Percentiles rank a stretch among this genome's conserved stretches.
Conservation (phyloP, 495 filamentous ascomycete genomes). For the Margaritispora aquatica region DNA sequence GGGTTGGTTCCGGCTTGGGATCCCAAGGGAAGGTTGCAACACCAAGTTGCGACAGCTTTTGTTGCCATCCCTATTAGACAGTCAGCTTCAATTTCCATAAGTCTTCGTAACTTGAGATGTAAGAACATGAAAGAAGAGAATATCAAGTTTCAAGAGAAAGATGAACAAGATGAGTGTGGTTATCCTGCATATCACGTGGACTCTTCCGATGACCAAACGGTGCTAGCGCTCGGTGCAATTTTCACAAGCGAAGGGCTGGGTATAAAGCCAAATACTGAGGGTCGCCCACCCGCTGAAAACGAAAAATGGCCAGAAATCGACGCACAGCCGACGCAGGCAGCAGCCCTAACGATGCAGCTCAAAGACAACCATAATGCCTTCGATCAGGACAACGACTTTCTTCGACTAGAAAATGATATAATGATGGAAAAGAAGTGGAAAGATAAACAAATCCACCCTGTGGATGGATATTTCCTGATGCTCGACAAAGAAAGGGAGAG, state of each 20-base stretch:
- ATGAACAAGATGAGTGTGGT: constrained; percentile 13
- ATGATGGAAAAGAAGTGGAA: neutral
- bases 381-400: neutral
- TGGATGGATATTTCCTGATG: constrained; percentile 2
- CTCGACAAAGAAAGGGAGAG: neutral
- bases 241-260: constrained; percentile 20
- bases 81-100: constrained; percentile 10
- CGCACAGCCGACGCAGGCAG: constrained; percentile 15
- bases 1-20: constrained; percentile 53
- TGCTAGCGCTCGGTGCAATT: constrained; percentile 16
- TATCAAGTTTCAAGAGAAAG: neutral
- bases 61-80: constrained; percentile 77
- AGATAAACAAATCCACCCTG: neutral
- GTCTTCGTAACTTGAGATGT: neutral
- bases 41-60: constrained; percentile 72
- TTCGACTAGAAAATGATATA: neutral
- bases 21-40: constrained; percentile 96
- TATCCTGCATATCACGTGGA: constrained; percentile 24
- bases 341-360: neutral
- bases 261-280: constrained; percentile 52
- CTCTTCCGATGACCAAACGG: constrained; percentile 14
- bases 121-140: neutral
- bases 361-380: neutral
- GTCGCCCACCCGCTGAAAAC: constrained; percentile 33
- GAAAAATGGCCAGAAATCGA: neutral